Conservation (phyloP, 805 yeast species). For the Suhomyces vadensis region DNA sequence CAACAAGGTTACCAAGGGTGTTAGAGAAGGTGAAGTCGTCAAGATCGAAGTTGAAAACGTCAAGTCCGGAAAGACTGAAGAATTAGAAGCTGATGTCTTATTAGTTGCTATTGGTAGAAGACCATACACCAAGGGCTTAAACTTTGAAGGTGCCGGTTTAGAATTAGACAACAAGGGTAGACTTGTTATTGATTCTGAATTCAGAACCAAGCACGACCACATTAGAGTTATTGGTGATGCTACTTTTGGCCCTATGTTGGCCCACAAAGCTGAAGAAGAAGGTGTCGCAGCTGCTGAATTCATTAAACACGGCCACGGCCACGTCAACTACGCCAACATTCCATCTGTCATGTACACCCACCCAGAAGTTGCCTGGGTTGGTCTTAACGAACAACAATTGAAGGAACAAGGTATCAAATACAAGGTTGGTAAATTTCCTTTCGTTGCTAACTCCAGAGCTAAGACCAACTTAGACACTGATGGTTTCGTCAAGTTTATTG, state of each 20-base stretch:
- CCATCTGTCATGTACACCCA: constrained; percentile 99
- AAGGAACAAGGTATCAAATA: constrained; percentile 89
- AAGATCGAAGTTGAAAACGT: constrained; percentile 85
- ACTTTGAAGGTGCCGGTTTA: constrained; percentile 84
- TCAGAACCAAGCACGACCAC: constrained; percentile 87
- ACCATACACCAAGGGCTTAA: constrained; percentile 89
- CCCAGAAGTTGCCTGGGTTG: constrained; percentile 99
- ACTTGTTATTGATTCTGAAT: constrained; percentile 90
- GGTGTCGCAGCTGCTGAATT: constrained; percentile 98
- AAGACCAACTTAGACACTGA: constrained; percentile 97
- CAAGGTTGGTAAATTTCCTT: constrained; percentile 97
- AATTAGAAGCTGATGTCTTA: constrained; percentile 85
- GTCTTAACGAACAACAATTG: constrained; percentile 91
- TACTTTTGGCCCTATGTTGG: constrained; percentile 98
- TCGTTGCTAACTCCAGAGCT: constrained; percentile 98
- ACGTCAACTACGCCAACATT: constrained; percentile 95
- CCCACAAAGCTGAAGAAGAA: constrained; percentile 99
- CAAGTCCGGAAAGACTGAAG: constrained; percentile 78
- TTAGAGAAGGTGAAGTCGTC: constrained; percentile 85
- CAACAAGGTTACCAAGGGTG: constrained; percentile 87
- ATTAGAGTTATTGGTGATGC: constrained; percentile 98
- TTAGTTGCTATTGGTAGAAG: constrained; percentile 99
- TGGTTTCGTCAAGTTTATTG: constrained; percentile 93
- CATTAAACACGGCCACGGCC: constrained; percentile 92
- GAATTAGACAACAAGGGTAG: constrained; percentile 93